These are phyloP conservation scores for Chrysoporthe deuterocubensis DNA, from an alignment of 2,329 filamentous ascomycete species.

Conservation along the genomic window DNA sequence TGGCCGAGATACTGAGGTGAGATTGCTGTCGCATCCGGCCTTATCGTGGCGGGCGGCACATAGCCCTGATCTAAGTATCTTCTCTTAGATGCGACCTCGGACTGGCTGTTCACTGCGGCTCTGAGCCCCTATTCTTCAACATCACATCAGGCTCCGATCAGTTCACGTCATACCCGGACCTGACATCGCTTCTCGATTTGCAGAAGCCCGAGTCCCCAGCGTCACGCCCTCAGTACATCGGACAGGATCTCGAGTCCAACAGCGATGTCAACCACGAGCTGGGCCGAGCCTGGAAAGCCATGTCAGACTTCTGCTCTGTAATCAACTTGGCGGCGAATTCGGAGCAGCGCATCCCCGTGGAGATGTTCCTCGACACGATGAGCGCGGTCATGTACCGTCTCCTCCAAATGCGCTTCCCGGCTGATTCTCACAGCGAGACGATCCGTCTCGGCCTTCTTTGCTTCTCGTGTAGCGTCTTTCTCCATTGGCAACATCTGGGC, in stretches of 20 bases:
- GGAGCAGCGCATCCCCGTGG: constrained; percentile 27
- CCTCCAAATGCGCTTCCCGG: constrained; percentile 37
- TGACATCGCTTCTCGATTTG: not conserved
- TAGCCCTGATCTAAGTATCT: too few relatives aligned
- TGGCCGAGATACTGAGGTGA: constrained; percentile 41
- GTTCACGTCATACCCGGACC: not conserved
- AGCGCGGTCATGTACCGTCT: constrained; percentile 46
- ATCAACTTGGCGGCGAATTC: constrained; percentile 32
- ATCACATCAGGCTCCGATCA: not conserved
- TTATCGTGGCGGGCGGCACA: not conserved
- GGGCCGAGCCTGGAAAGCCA: constrained; percentile 29
- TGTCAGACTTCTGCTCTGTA: constrained; percentile 33
- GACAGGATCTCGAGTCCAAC: too few relatives aligned
- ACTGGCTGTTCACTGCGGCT: constrained; percentile 7
- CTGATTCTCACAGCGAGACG: constrained; percentile 38
- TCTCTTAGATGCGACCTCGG: constrained; percentile 15
- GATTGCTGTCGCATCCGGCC: not conserved
- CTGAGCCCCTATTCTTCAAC: constrained; percentile 5
- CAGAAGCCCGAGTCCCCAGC: not conserved
- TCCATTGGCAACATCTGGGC: constrained; percentile 39
- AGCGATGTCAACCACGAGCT: constrained; percentile 26
- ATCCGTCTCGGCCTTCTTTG: constrained; percentile 45
- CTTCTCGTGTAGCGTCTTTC: constrained; percentile 43
- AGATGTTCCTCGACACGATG: constrained; percentile 38
- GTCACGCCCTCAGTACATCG: constrained; percentile 8